Percentiles rank a stretch among this genome's conserved stretches.
Evolutionary conservation across 768 basidiomycete species (phyloP).

Genomic region (Phanerochaete carnosa): DNA sequence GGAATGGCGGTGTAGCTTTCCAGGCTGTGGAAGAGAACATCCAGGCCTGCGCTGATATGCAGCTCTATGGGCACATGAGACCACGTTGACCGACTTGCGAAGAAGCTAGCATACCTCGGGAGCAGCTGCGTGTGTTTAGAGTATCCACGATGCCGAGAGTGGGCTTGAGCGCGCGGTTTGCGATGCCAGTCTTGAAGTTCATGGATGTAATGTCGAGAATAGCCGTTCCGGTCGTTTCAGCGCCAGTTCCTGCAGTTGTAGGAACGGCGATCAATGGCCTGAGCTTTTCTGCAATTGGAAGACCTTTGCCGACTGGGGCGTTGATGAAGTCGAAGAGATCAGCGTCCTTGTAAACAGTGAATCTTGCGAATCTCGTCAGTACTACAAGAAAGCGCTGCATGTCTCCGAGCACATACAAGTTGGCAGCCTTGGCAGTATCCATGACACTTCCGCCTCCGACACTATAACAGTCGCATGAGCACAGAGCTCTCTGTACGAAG

Average conservation of each 20-base stretch:
- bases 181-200: constrained; percentile 96
- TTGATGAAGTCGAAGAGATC: constrained; percentile 97
- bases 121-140: constrained; percentile 87
- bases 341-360: constrained; percentile 87
- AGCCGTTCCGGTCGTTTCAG: constrained; percentile 93
- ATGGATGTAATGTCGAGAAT: constrained; percentile 91
- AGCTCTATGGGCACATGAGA: constrained; percentile 84
- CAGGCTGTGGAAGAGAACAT: constrained; percentile 94
- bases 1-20: constrained; percentile 95
- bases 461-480: constrained; percentile 33
- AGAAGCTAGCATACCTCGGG: constrained; percentile 29
- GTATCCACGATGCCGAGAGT: constrained; percentile 81
- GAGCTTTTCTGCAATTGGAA: constrained; percentile 71
- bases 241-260: constrained; percentile 84
- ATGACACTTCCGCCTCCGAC: constrained; percentile 95
- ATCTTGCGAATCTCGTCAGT: constrained; percentile 38
- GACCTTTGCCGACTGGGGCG: constrained; percentile 90
- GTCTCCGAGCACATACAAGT: constrained; percentile 50
- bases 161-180: constrained; percentile 88
- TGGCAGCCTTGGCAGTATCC: constrained; percentile 94
- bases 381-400: background rate
- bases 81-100: constrained; percentile 52
- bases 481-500: background rate
- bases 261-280: constrained; percentile 85
- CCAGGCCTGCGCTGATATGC: constrained; percentile 92